Evolutionary conservation across 768 basidiomycete genomes (phyloP).

Genomic region (Amanita rubescens): DNA sequence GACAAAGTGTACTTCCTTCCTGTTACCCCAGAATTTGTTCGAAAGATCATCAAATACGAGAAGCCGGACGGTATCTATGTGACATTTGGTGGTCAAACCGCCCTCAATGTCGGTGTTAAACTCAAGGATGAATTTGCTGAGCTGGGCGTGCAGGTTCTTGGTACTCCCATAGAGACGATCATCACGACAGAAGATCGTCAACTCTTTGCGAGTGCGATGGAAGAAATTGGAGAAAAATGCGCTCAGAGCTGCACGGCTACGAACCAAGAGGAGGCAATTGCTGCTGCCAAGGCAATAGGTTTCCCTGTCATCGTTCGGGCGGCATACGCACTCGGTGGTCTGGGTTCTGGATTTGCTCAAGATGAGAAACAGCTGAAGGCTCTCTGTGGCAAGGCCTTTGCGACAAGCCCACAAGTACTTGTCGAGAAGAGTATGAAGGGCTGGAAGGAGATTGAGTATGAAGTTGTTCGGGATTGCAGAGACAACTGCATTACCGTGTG

Average conservation of each 20-base stretch:
- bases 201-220: conserved; percentile 91
- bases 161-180: conserved; percentile 95
- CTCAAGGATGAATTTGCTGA: conserved; percentile 93
- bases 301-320: conserved; percentile 97
- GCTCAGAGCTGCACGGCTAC: conserved; percentile 86
- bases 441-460: conserved; percentile 99
- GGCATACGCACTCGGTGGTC: conserved; percentile 92
- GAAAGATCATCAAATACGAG: conserved; percentile 98
- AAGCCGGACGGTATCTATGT: conserved; percentile 98
- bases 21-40: conserved; percentile 95
- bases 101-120: conserved; percentile 93
- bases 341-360: conserved; percentile 96
- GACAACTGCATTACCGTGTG: conserved; percentile 99
- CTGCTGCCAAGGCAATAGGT: conserved; percentile 78
- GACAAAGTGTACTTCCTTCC: conserved; percentile 99
- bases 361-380: conserved; percentile 84
- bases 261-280: conserved; percentile 75
- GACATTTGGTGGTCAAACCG: conserved; percentile 97
- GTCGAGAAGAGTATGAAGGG: conserved; percentile 99
- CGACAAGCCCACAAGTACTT: conserved; percentile 96
- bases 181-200: conserved; percentile 96
- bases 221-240: conserved; percentile 90
- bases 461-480: conserved; percentile 94
- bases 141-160: conserved; percentile 88
- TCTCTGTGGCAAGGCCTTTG: conserved; percentile 91